A percentile compares a stretch with the other conserved stretches of the same genome.
These are phyloP conservation scores for Cytospora piceicola DNA, from an alignment of 2,329 filamentous ascomycete genomes.

Conservation along the genomic window DNA sequence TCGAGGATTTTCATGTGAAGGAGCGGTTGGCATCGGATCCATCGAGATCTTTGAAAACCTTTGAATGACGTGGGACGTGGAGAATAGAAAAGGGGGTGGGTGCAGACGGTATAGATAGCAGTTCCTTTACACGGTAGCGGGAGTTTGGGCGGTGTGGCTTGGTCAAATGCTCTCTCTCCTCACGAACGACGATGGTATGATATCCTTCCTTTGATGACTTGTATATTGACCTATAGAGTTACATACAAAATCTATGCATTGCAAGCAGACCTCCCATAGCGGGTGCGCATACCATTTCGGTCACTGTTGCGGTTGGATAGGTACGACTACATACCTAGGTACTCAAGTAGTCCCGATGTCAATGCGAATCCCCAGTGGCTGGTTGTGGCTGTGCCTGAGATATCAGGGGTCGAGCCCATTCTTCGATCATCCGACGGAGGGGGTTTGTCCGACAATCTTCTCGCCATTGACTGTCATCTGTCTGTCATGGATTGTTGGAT, in stretches of 20 bases:
- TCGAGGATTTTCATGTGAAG: neutral
- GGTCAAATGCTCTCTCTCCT: slow-evolving; percentile 29
- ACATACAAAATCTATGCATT: slow-evolving; percentile 1
- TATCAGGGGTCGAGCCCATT: too few species aligned
- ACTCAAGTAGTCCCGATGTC: too few species aligned
- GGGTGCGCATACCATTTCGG: neutral
- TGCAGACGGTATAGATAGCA: neutral
- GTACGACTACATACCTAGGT: neutral
- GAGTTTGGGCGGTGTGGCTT: slow-evolving; percentile 14
- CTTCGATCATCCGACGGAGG: too few species aligned
- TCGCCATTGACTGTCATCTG: neutral
- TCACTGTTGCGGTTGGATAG: neutral
- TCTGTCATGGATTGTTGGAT: neutral
- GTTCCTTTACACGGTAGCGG: slow-evolving; percentile 8
- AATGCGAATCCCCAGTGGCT: neutral
- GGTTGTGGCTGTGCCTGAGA: too few species aligned
- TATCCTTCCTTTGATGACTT: slow-evolving; percentile 29
- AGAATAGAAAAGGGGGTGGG: neutral
- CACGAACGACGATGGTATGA: slow-evolving; percentile 33
- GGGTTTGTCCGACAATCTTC: too few species aligned
- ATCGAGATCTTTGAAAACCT: neutral
- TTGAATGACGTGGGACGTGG: neutral
- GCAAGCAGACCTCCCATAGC: neutral
- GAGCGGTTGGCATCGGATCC: neutral
- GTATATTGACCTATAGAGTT: slow-evolving; percentile 8